These are phyloP conservation scores for Colletotrichum musae DNA, from an alignment of 2,329 filamentous ascomycete species.

Conservation along the genomic window DNA sequence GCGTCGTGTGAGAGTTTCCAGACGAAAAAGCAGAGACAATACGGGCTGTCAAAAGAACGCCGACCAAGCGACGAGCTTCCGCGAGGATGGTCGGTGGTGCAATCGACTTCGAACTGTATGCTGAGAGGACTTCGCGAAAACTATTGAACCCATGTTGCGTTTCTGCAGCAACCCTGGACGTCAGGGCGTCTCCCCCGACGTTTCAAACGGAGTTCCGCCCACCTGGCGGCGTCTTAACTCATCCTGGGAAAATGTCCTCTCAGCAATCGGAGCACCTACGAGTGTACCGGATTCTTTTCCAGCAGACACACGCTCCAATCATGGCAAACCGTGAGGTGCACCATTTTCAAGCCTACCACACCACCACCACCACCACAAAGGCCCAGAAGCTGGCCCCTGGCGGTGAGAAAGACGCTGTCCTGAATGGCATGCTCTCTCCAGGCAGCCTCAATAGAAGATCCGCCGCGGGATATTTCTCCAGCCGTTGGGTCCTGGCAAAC, in stretches of 20 bases:
- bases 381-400: neutral
- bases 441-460: neutral
- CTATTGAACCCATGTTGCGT: neutral
- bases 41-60: too few species aligned
- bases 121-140: neutral
- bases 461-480: neutral
- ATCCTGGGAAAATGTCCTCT: neutral
- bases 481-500: neutral
- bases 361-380: neutral
- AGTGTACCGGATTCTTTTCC: neutral
- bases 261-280: neutral
- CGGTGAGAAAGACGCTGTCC: slow-evolving; percentile 1
- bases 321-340: neutral
- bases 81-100: neutral
- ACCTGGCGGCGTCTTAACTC: slow-evolving; percentile 5
- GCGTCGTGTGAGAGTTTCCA: too few species aligned
- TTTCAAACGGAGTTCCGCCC: slow-evolving; percentile 30
- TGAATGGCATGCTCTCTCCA: neutral
- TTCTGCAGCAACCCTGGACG: neutral
- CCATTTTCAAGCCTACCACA: neutral
- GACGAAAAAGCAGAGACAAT: neutral
- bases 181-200: slow-evolving; percentile 2
- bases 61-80: too few species aligned
- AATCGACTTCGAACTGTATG: neutral
- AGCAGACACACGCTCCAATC: slow-evolving; percentile 5